phyloP scores from a whole-genome alignment of 305 asterid genomes.

The Fraxinus dipetala region DNA sequence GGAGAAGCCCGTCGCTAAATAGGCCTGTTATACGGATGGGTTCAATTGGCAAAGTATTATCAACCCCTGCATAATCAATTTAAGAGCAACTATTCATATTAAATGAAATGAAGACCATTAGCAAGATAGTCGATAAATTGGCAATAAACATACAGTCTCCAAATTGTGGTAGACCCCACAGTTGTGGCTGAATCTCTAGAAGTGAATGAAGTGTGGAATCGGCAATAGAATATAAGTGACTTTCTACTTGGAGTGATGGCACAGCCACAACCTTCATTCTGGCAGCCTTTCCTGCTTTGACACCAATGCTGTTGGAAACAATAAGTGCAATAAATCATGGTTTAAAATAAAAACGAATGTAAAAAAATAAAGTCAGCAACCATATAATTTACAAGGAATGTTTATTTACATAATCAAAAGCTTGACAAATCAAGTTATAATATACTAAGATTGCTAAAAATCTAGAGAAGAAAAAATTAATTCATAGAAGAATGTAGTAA shows the following conservation, averaged over 20 bases:
- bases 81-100: slow-evolving; percentile 1
- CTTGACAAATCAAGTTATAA: neutral
- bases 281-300: slow-evolving; percentile 89
- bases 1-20: slow-evolving; percentile 51
- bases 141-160: slow-evolving; percentile 55
- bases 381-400: neutral
- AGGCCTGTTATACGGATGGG: slow-evolving; percentile 55
- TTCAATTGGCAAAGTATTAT: slow-evolving; percentile 59
- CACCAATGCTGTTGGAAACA: slow-evolving; percentile 62
- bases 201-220: slow-evolving; percentile 70
- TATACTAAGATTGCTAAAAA: neutral
- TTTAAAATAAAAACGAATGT: neutral
- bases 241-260: slow-evolving; percentile 65
- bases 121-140: neutral
- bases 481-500: neutral
- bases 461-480: neutral
- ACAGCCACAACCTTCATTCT: slow-evolving; percentile 86
- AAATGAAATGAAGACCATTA: slow-evolving; percentile 7
- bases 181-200: slow-evolving; percentile 64
- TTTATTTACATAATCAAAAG: neutral
- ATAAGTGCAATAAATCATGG: neutral
- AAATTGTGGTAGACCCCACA: slow-evolving; percentile 90
- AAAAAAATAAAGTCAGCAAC: neutral
- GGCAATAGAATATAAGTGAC: slow-evolving; percentile 56
- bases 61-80: slow-evolving; percentile 54